phyloP scores from a whole-genome alignment of 306 rosid genomes.

The Comarum palustre region DNA sequence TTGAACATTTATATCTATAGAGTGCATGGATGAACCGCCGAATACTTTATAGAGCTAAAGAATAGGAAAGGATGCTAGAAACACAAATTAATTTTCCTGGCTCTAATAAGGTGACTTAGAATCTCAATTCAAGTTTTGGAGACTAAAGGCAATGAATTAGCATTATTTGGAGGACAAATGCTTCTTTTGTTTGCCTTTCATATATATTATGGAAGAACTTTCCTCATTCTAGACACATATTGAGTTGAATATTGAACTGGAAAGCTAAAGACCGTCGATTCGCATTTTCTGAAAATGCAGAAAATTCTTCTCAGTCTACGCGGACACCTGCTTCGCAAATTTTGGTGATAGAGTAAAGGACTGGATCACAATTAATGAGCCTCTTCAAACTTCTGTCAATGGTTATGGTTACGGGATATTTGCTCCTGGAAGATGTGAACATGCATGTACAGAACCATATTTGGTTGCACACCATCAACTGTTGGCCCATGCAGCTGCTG shows the following conservation, averaged over 20 bases:
- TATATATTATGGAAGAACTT: background rate
- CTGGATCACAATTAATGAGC: conserved; percentile 89
- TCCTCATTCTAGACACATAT: background rate
- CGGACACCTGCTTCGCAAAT: conserved; percentile 80
- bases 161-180: background rate
- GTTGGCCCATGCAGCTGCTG: conserved; percentile 85
- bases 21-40: background rate
- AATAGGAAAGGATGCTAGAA: background rate
- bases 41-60: background rate
- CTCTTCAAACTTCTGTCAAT: conserved; percentile 78
- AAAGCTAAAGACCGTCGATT: background rate
- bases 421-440: conserved; percentile 85
- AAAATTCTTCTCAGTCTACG: conserved; percentile 67
- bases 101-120: background rate
- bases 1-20: background rate
- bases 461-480: conserved; percentile 81
- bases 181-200: background rate
- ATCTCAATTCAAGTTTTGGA: background rate
- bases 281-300: conserved; percentile 43
- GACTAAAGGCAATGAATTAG: background rate
- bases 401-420: conserved; percentile 54
- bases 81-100: background rate
- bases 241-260: background rate
- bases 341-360: conserved; percentile 93
- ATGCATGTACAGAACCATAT: conserved; percentile 58